These are phyloP conservation scores for Phytophthora foliorum DNA, from an alignment of 352 stramenopile genomes.

Conservation along the genomic window DNA sequence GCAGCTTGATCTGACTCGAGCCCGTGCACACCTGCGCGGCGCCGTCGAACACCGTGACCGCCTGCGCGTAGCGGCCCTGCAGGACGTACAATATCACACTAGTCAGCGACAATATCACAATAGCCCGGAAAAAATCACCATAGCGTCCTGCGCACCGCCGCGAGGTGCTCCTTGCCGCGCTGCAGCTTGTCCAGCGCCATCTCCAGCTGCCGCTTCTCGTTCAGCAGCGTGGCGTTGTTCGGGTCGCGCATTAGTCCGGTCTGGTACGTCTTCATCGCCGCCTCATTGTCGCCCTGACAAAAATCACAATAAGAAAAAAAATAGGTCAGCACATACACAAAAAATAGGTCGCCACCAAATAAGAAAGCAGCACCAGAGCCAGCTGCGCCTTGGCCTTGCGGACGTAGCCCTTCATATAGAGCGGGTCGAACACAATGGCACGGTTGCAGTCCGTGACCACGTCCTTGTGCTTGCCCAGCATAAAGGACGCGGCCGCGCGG, in stretches of 20 bases:
- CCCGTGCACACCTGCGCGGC: slow-evolving; percentile 75
- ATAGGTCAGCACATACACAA: background rate
- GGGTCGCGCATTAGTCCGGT: slow-evolving; percentile 76
- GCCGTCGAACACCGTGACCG: slow-evolving; percentile 76
- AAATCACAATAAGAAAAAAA: background rate
- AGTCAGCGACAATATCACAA: background rate
- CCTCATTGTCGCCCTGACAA: slow-evolving; percentile 73
- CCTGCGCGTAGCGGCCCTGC: slow-evolving; percentile 75
- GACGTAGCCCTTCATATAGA: slow-evolving; percentile 93
- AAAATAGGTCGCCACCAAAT: background rate
- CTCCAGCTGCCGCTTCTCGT: slow-evolving; percentile 81
- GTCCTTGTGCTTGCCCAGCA: slow-evolving; percentile 92
- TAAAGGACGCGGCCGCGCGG: slow-evolving; percentile 91
- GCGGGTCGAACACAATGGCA: slow-evolving; percentile 90
- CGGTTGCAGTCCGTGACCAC: slow-evolving; percentile 92
- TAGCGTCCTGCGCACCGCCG: slow-evolving; percentile 50
- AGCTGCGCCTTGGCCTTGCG: slow-evolving; percentile 92
- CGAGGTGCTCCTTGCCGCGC: slow-evolving; percentile 75
- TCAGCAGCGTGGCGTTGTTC: slow-evolving; percentile 81
- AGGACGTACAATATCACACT: slow-evolving; percentile 10
- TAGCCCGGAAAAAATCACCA: background rate
- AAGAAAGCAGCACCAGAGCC: slow-evolving; percentile 54
- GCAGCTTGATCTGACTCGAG: slow-evolving; percentile 76
- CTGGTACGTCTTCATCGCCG: slow-evolving; percentile 82
- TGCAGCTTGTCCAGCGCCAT: slow-evolving; percentile 86